phyloP scores from a whole-genome alignment of 1,284 basidiomycete genomes.

The Moesziomyces antarcticus region DNA sequence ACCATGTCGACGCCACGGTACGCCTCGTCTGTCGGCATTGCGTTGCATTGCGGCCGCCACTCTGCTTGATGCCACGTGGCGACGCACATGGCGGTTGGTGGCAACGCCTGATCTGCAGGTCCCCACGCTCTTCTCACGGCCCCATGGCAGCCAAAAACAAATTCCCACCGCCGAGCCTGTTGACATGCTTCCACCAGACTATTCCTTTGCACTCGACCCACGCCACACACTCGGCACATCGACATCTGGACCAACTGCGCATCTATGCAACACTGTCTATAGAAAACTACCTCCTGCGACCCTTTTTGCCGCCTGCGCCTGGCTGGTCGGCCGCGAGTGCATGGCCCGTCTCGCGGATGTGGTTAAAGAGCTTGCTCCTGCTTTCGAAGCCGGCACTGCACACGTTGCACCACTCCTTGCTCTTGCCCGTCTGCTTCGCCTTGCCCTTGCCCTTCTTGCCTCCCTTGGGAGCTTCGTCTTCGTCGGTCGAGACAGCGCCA shows the following conservation, averaged over 20 bases:
- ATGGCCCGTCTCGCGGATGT: constrained; percentile 80
- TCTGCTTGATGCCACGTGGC: constrained; percentile 4
- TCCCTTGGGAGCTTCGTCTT: constrained; percentile 4
- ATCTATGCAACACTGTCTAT: constrained; percentile 4
- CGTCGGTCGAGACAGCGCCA: constrained; percentile 1
- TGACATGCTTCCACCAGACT: neutral
- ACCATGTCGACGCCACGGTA: too few species aligned
- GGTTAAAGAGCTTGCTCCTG: constrained; percentile 81
- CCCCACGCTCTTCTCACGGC: constrained; percentile 3
- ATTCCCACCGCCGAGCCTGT: neutral
- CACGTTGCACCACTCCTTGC: constrained; percentile 76
- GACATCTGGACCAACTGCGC: neutral
- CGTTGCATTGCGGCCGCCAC: too few species aligned
- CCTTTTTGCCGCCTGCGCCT: constrained; percentile 14
- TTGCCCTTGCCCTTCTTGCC: constrained; percentile 26
- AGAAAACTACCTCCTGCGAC: constrained; percentile 8
- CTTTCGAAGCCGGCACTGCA: constrained; percentile 77
- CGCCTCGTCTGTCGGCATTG: too few species aligned
- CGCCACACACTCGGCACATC: neutral
- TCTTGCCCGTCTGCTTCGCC: constrained; percentile 25
- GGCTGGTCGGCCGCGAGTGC: constrained; percentile 71
- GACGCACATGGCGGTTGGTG: constrained; percentile 12
- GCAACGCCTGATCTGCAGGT: constrained; percentile 2
- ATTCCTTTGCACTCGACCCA: constrained; percentile 4
- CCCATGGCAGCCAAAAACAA: too few species aligned